Percentiles rank a stretch among this genome's conserved stretches.
These are phyloP conservation scores for Cladosporium sp. DNA, from an alignment of 2,329 filamentous ascomycete species.

Conservation along the genomic window DNA sequence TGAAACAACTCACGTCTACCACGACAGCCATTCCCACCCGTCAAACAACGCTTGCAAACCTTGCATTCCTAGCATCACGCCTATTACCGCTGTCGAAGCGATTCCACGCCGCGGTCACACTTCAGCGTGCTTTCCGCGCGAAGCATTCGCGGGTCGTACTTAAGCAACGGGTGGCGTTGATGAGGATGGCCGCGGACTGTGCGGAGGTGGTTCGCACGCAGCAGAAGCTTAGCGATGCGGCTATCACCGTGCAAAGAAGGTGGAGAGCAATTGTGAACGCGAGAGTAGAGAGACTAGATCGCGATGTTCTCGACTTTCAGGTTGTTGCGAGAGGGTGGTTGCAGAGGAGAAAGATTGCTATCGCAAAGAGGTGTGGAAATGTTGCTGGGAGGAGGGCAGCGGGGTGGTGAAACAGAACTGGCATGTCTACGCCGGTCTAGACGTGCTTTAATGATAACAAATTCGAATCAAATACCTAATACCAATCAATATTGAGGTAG, in stretches of 20 bases:
- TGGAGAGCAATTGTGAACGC: conserved; percentile 39
- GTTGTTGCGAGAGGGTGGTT: conserved; percentile 39
- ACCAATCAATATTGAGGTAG: no score
- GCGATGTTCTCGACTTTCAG: conserved; percentile 40
- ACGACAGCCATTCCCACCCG: conserved; percentile 45
- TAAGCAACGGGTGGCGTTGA: conserved; percentile 33
- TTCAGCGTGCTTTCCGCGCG: conserved; percentile 51
- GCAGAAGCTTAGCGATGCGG: conserved; percentile 38
- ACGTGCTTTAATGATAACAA: no score
- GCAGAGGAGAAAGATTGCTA: conserved; percentile 30
- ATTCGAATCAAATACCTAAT: no score
- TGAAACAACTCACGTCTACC: conserved; percentile 38
- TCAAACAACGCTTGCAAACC: conserved; percentile 53
- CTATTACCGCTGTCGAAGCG: conserved; percentile 49
- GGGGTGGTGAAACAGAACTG: conserved; percentile 3
- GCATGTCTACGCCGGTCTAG: no score
- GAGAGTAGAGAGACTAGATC: conserved; percentile 33
- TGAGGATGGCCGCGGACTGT: conserved; percentile 45
- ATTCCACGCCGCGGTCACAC: conserved; percentile 47
- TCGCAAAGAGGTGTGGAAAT: conserved; percentile 25
- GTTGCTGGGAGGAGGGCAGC: conserved; percentile 26
- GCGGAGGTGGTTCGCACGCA: conserved; percentile 43
- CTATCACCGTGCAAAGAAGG: conserved; percentile 41
- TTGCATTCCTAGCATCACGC: conserved; percentile 58
- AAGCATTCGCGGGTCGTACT: conserved; percentile 28